phyloP scores from a whole-genome alignment of 768 basidiomycete genomes.

The Boletales sp. region DNA sequence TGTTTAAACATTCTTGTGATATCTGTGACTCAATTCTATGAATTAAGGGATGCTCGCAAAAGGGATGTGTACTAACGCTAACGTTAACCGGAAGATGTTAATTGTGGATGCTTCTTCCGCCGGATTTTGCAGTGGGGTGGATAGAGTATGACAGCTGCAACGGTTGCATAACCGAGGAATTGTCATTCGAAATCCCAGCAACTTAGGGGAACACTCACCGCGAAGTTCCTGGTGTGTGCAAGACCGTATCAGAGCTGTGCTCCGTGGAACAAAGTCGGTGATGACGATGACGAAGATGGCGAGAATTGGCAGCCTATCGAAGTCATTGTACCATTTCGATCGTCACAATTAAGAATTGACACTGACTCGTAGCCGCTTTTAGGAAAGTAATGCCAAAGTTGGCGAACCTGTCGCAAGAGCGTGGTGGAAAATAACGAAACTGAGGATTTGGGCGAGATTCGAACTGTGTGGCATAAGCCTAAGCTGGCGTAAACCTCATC shows the following conservation, averaged over 20 bases:
- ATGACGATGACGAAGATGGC: background rate
- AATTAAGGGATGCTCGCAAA: conserved; percentile 1
- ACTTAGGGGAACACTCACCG: background rate
- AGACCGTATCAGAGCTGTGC: too few species aligned
- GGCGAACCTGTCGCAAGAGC: background rate
- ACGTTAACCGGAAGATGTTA: background rate
- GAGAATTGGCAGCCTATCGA: background rate
- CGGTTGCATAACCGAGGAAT: background rate
- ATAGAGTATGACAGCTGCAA: background rate
- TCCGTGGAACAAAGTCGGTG: background rate
- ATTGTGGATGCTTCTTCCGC: background rate
- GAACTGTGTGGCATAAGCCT: too few species aligned
- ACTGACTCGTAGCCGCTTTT: conserved; percentile 7
- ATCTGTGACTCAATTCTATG: background rate
- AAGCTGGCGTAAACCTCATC: background rate
- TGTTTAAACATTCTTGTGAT: conserved; percentile 15
- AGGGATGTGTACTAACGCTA: conserved; percentile 2
- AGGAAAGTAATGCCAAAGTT: background rate
- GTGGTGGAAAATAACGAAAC: background rate
- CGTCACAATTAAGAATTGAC: background rate
- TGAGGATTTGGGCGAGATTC: background rate
- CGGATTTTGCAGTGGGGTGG: background rate
- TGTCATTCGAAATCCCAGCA: background rate
- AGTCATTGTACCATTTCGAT: background rate
- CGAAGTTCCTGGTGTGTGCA: too few species aligned